Conservation (phyloP, 192 early-diverging fungal species). For the Coemansia biformis region DNA sequence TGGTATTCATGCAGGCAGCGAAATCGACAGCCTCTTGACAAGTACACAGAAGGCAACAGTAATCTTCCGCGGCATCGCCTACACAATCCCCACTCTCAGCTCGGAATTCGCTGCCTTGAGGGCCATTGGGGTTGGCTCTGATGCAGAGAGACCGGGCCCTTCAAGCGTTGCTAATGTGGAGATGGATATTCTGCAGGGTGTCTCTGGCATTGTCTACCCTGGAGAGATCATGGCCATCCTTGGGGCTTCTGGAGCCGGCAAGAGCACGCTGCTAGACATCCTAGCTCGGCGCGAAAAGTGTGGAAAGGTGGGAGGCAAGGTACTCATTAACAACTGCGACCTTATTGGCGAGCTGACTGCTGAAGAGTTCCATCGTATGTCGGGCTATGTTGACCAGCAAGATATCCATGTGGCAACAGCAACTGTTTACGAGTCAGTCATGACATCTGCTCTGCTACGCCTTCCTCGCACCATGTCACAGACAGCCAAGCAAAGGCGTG, state of each 20-base stretch:
- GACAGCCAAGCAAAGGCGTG: constrained; percentile 57
- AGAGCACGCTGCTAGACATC: constrained; percentile 89
- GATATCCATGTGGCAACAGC: constrained; percentile 77
- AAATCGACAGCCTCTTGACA: constrained; percentile 25
- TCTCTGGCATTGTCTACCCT: constrained; percentile 69
- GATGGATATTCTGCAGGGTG: constrained; percentile 53
- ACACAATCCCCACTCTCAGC: constrained; percentile 26
- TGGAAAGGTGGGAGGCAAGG: constrained; percentile 65
- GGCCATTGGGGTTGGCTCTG: neutral
- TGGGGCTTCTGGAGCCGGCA: constrained; percentile 89
- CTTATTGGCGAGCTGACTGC: constrained; percentile 54
- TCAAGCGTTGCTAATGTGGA: neutral
- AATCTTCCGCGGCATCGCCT: constrained; percentile 36
- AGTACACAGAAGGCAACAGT: constrained; percentile 24
- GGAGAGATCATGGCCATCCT: constrained; percentile 91
- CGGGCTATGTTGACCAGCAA: constrained; percentile 88
- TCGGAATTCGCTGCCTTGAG: constrained; percentile 21
- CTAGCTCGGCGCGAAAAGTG: constrained; percentile 70
- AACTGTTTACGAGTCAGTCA: constrained; percentile 82
- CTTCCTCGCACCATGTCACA: constrained; percentile 56
- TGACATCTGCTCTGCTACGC: constrained; percentile 80
- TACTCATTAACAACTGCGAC: constrained; percentile 72
- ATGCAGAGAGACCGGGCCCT: neutral
- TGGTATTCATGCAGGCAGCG: too few relatives aligned
- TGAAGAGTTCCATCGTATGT: constrained; percentile 59